A percentile compares a stretch with the other conserved stretches of the same genome.
phyloP scores from a whole-genome alignment of 345 rosid species.

The Brassica carinata region DNA sequence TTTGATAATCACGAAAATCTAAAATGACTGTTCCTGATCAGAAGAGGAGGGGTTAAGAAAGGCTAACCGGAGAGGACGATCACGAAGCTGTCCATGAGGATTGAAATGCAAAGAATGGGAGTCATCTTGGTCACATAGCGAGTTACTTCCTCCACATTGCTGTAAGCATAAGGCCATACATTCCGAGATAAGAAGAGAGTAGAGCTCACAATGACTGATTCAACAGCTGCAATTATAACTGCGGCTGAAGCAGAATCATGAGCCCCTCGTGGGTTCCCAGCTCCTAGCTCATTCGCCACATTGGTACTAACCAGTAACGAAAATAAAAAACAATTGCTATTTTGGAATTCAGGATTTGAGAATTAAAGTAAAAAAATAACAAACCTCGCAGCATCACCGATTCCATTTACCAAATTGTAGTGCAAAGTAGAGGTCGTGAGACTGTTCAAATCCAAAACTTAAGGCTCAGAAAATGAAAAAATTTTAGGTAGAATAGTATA shows the following conservation, averaged over 20 bases:
- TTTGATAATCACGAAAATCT: not conserved
- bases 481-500: not conserved
- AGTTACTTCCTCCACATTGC: conserved; percentile 37
- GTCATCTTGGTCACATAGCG: conserved; percentile 30
- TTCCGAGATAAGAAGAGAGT: conserved; percentile 33
- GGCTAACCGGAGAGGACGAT: conserved; percentile 34
- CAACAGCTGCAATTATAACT: conserved; percentile 37
- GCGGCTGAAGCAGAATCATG: conserved; percentile 37
- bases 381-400: conserved; percentile 42
- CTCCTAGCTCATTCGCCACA: conserved; percentile 46
- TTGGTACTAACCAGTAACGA: conserved; percentile 31
- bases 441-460: conserved; percentile 18
- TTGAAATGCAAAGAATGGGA: conserved; percentile 43
- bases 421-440: conserved; percentile 42
- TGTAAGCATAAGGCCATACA: conserved; percentile 44
- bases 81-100: conserved; percentile 41
- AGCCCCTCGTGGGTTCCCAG: conserved; percentile 40
- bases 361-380: conserved; percentile 11
- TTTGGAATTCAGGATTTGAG: not conserved
- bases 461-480: conserved; percentile 8
- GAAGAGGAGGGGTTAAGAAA: not conserved
- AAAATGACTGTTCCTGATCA: not conserved
- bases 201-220: conserved; percentile 38
- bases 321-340: not conserved
- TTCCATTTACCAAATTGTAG: conserved; percentile 38